Conservation (phyloP, 169 alveolate species). For the Eimeria praecox region DNA sequence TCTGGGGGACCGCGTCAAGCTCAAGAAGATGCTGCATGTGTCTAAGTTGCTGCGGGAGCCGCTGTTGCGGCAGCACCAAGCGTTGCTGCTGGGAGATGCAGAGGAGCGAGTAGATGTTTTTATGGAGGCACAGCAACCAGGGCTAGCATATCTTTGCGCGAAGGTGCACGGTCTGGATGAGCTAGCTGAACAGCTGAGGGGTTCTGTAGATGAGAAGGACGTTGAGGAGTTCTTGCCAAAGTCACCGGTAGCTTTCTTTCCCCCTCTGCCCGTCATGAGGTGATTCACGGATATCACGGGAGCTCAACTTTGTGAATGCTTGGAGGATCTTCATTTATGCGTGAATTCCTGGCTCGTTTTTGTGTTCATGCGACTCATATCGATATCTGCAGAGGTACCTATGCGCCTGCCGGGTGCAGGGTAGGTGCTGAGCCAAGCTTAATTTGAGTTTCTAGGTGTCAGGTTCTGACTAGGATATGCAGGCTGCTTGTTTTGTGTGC, state of each 20-base stretch:
- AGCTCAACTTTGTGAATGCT: not conserved
- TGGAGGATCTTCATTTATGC: not conserved
- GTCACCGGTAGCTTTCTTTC: conserved; percentile 72
- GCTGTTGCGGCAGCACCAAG: conserved; percentile 92
- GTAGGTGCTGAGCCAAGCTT: not conserved
- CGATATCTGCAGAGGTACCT: not conserved
- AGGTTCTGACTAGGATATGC: not conserved
- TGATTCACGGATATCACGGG: not conserved
- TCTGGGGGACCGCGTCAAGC: conserved; percentile 88
- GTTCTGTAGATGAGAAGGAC: conserved; percentile 76
- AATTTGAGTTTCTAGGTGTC: not conserved
- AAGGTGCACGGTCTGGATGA: conserved; percentile 85
- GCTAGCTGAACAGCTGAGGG: conserved; percentile 81
- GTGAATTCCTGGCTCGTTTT: not conserved
- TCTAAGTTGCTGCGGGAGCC: conserved; percentile 91
- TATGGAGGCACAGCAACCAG: conserved; percentile 93
- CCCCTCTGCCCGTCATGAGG: conserved; percentile 82
- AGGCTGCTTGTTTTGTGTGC: not conserved
- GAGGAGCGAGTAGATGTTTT: conserved; percentile 93
- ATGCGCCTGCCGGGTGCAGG: not conserved
- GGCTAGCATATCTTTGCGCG: conserved; percentile 91
- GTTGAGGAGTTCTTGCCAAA: conserved; percentile 76
- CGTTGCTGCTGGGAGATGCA: conserved; percentile 92
- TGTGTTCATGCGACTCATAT: not conserved
- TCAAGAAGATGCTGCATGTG: conserved; percentile 90